Percentiles rank a stretch among this genome's conserved stretches.
These are phyloP conservation scores for Neurospora sp. DNA, from an alignment of 495 filamentous ascomycete genomes.

Conservation along the genomic window DNA sequence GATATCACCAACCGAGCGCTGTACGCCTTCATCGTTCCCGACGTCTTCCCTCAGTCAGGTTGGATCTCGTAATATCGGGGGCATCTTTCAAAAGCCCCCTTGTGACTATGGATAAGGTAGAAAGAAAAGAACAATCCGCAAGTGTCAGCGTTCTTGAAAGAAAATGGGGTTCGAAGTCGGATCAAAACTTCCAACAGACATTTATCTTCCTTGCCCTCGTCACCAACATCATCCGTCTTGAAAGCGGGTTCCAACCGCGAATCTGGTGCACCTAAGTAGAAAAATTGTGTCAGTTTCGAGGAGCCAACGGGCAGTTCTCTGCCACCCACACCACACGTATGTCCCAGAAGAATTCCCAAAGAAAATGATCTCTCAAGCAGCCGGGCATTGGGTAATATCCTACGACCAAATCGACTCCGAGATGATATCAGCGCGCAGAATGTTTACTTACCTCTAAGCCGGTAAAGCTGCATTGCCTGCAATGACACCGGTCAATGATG, in stretches of 20 bases:
- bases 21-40: fast-evolving
- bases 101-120: not conserved
- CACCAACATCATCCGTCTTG: not conserved
- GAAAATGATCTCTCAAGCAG: not conserved
- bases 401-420: no score
- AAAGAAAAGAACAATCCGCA: not conserved
- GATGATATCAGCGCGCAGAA: no score
- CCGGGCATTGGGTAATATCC: not conserved
- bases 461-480: no score
- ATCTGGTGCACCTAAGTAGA: not conserved
- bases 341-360: not conserved
- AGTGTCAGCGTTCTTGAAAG: not conserved
- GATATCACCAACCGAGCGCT: not conserved
- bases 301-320: not conserved
- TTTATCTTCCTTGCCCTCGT: not conserved
- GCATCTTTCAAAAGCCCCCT: not conserved
- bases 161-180: not conserved
- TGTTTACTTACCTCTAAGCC: no score
- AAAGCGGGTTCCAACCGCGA: not conserved
- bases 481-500: not conserved
- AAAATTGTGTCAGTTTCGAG: not conserved
- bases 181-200: not conserved
- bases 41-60: not conserved
- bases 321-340: not conserved
- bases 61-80: not conserved